phyloP scores from a whole-genome alignment of 1,284 basidiomycete genomes.

The Hypsizygus ulmarius region DNA sequence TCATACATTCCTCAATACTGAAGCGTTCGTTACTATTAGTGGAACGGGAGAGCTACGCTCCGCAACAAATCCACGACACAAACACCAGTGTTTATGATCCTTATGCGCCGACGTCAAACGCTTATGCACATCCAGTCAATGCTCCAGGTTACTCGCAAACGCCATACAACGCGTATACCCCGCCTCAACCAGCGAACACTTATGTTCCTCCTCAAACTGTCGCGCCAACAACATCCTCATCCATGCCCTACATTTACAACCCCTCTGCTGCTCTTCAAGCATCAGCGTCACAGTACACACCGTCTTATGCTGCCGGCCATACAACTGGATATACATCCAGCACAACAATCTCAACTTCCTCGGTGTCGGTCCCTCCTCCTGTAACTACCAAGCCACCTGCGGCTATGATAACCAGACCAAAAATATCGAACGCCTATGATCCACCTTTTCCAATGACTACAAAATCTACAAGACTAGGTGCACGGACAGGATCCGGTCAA shows the following conservation, averaged over 20 bases:
- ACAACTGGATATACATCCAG: constrained; percentile 18
- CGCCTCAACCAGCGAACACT: constrained; percentile 3
- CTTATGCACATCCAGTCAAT: constrained; percentile 10
- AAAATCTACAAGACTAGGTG: constrained; percentile 41
- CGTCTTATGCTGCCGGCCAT: constrained; percentile 17
- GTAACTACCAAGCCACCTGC: constrained; percentile 33
- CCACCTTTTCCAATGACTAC: constrained; percentile 66
- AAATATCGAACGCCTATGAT: constrained; percentile 73
- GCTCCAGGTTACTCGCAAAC: neutral
- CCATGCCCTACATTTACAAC: constrained; percentile 13
- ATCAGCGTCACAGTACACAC: constrained; percentile 17
- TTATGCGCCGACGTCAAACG: constrained; percentile 31
- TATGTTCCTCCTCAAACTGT: constrained; percentile 11
- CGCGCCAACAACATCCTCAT: constrained; percentile 7
- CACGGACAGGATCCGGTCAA: constrained; percentile 20
- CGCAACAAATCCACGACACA: constrained; percentile 7
- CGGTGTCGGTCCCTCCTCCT: constrained; percentile 29
- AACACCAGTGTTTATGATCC: constrained; percentile 23
- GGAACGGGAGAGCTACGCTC: constrained; percentile 6
- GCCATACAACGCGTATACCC: constrained; percentile 3
- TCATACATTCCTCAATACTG: neutral
- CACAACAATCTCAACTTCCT: constrained; percentile 11
- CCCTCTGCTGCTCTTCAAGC: constrained; percentile 7
- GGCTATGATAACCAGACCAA: constrained; percentile 52
- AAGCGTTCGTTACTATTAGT: constrained; percentile 4